phyloP scores from a whole-genome alignment of 2,329 filamentous ascomycete species.

The Pseudovirgaria hyperparasitica region DNA sequence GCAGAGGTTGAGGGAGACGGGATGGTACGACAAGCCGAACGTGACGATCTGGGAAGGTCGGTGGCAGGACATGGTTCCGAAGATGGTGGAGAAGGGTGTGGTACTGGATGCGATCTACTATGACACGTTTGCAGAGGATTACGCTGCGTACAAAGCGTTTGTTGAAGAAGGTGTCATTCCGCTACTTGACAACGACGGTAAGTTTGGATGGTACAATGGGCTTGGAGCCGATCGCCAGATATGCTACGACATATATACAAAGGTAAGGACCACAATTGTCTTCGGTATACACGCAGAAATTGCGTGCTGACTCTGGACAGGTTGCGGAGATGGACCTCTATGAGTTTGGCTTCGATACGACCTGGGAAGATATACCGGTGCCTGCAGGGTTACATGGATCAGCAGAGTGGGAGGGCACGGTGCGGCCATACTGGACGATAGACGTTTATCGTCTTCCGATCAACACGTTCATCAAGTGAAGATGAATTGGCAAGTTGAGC shows the following conservation, averaged over 20 bases:
- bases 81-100: conserved; percentile 53
- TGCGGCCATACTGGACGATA: conserved; percentile 24
- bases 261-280: conserved; percentile 11
- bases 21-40: conserved; percentile 51
- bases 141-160: conserved; percentile 23
- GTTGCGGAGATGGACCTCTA: conserved; percentile 23
- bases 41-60: conserved; percentile 53
- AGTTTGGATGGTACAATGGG: conserved; percentile 26
- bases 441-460: conserved; percentile 22
- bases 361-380: conserved; percentile 23
- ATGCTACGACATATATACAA: conserved; percentile 27
- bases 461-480: conserved; percentile 21
- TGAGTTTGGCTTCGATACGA: conserved; percentile 22
- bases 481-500: no score
- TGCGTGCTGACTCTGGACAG: conserved; percentile 7
- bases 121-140: conserved; percentile 26
- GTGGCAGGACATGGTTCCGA: conserved; percentile 71
- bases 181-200: conserved; percentile 18
- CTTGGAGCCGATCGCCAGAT: conserved; percentile 25
- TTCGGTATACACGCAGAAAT: not conserved
- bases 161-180: conserved; percentile 23
- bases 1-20: conserved; percentile 50
- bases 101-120: conserved; percentile 57
- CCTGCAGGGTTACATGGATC: conserved; percentile 19
- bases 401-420: conserved; percentile 21